A percentile compares a stretch with the other conserved stretches of the same genome.
These are phyloP conservation scores for Sodiomyces alkalinus DNA, from an alignment of 2,329 filamentous ascomycete species.

Conservation along the genomic window DNA sequence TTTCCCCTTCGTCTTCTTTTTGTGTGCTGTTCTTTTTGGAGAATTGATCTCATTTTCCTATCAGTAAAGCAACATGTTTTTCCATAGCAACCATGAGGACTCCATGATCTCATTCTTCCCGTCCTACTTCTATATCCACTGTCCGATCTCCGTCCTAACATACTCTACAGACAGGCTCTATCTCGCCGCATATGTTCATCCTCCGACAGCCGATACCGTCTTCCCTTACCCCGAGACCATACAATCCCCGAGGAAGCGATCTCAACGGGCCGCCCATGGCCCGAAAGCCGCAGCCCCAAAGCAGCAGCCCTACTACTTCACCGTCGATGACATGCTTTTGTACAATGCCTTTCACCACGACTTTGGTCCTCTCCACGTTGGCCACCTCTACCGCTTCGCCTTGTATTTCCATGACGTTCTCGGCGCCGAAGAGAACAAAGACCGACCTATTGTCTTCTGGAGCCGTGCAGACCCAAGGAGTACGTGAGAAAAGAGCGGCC, in stretches of 20 bases:
- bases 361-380: slow-evolving; percentile 94
- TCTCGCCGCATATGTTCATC: slow-evolving; percentile 75
- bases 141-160: slow-evolving; percentile 20
- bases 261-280: slow-evolving; percentile 44
- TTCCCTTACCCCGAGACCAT: slow-evolving; percentile 65
- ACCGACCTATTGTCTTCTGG: slow-evolving; percentile 88
- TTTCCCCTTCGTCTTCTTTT: background rate
- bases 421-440: slow-evolving; percentile 78
- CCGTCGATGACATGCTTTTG: slow-evolving; percentile 76
- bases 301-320: slow-evolving; percentile 77
- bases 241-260: slow-evolving; percentile 19
- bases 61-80: too few relatives aligned
- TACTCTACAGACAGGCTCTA: slow-evolving; percentile 68
- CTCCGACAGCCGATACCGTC: slow-evolving; percentile 65
- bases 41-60: too few relatives aligned
- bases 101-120: too few relatives aligned
- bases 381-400: slow-evolving; percentile 91
- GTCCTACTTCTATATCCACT: slow-evolving; percentile 9
- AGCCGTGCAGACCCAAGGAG: slow-evolving; percentile 83
- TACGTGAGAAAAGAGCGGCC: too few relatives aligned
- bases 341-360: slow-evolving; percentile 99
- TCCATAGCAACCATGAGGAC: too few relatives aligned
- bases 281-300: slow-evolving; percentile 16
- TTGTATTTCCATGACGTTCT: slow-evolving; percentile 92
- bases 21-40: slow-evolving; percentile 1